These are phyloP conservation scores for Tuber microsphaerosporum DNA, from an alignment of 495 filamentous ascomycete genomes.

Conservation along the genomic window DNA sequence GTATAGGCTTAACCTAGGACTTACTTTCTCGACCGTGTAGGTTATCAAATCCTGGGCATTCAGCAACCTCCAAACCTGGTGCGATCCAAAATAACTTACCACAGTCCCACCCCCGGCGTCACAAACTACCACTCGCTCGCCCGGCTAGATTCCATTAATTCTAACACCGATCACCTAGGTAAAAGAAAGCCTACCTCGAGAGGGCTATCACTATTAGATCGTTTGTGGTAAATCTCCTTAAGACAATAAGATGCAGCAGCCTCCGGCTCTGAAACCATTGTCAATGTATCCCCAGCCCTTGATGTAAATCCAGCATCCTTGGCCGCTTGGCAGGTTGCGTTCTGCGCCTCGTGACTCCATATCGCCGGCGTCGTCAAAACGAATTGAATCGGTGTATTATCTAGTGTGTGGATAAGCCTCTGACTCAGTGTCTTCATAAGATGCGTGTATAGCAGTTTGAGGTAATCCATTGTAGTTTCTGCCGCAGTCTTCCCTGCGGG, in stretches of 20 bases:
- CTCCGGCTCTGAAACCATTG: too few relatives aligned
- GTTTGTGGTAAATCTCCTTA: conserved; percentile 13
- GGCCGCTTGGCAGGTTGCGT: too few relatives aligned
- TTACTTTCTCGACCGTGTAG: too few relatives aligned
- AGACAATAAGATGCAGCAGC: conserved; percentile 37
- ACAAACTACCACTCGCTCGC: conserved; percentile 39
- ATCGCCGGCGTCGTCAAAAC: too few relatives aligned
- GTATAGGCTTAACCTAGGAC: too few relatives aligned
- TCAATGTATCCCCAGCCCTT: too few relatives aligned
- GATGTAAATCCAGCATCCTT: too few relatives aligned
- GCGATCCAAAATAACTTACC: conserved; percentile 19
- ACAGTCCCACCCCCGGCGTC: conserved; percentile 42
- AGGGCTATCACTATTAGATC: neutral
- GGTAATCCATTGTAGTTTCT: conserved; percentile 15
- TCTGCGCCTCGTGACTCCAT: too few relatives aligned
- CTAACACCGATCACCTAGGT: neutral
- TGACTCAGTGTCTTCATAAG: too few relatives aligned
- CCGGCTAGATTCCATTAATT: neutral
- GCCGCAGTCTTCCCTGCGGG: conserved; percentile 10
- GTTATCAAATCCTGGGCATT: conserved; percentile 34
- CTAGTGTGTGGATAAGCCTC: too few relatives aligned
- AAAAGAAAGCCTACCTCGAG: conserved; percentile 2
- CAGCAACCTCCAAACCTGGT: neutral
- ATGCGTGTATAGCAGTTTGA: too few relatives aligned
- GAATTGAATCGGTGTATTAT: too few relatives aligned